Evolutionary conservation across 179 eudicot genomes (phyloP), one percentile per base, ranked within the genome.

Genomic region (Silene noctiflora): DNA sequence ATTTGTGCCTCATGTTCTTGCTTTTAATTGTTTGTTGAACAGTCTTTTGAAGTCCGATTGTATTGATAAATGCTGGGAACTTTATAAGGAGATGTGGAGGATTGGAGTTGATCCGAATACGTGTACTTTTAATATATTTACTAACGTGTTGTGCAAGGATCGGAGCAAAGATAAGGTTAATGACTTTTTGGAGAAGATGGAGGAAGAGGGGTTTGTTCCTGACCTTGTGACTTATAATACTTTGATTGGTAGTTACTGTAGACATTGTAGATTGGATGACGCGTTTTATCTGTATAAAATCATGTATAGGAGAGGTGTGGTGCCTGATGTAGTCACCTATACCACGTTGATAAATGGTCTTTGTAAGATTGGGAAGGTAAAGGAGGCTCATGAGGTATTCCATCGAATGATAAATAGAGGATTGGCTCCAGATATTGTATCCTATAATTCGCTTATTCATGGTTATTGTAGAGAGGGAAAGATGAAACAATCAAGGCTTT

Each of bases 161-260:
- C 87, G 81, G 29, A 79, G 85, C 72, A 84, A 83, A 27, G 86
- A 86, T 53, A 88, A 86, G 85, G 87, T 89, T 25, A 86, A 92
- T 74, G 88, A 84, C 59, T 90, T 94, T 77, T 76, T 94, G 78
- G 93, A 94, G 82, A 88, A 87, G 84, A 89, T 94, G 91, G 97
- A 92, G 85, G 98, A 94, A 80, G 91, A 87, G 81, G 97, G 97
- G 63, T 92, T 92, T 86, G 90, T 83, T 55, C 98, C 96, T 6
- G 97, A 94, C 79, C 81, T 89, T 72, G 91, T 94, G 76, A 94
- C 96, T 0, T 92, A 90, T 82, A 92, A 92, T 81, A 92, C 88
- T 46, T 67, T 94, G 51, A 84, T 94, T 73, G 85, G 85, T 81
- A 83, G 88, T 78, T 92, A 90, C 84, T 92, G 97, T 82, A 85